phyloP scores from a whole-genome alignment of 2,329 filamentous ascomycete species.

The Karstenula rhodostoma region DNA sequence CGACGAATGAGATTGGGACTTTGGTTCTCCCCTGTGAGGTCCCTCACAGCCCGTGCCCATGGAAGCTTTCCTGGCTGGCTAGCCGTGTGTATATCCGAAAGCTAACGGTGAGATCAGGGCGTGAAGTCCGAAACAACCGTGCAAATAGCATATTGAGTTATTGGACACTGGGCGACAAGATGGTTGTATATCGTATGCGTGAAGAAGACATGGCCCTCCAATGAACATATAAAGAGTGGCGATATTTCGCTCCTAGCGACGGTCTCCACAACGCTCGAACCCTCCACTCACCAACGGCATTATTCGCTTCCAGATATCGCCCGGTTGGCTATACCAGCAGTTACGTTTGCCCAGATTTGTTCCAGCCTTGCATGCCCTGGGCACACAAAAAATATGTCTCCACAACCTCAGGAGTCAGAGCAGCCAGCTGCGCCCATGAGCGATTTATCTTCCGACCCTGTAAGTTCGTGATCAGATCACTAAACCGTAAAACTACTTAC shows the following conservation, averaged over 20 bases:
- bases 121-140: neutral
- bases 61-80: neutral
- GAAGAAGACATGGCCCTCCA: neutral
- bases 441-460: neutral
- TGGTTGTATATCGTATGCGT: neutral
- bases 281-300: neutral
- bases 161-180: neutral
- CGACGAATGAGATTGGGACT: neutral
- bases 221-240: neutral
- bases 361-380: neutral
- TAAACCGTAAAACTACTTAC: neutral
- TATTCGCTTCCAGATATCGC: neutral
- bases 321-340: neutral
- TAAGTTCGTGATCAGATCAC: neutral
- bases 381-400: neutral
- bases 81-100: neutral
- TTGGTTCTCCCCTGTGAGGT: neutral
- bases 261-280: neutral
- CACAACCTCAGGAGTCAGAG: neutral
- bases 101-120: neutral
- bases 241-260: neutral
- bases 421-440: neutral
- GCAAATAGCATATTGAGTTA: neutral
- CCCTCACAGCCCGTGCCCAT: neutral
- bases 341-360: neutral